Base-by-base conservation (phyloP, 306 rosid species). In the Casuarina cunninghamiana region DNA sequence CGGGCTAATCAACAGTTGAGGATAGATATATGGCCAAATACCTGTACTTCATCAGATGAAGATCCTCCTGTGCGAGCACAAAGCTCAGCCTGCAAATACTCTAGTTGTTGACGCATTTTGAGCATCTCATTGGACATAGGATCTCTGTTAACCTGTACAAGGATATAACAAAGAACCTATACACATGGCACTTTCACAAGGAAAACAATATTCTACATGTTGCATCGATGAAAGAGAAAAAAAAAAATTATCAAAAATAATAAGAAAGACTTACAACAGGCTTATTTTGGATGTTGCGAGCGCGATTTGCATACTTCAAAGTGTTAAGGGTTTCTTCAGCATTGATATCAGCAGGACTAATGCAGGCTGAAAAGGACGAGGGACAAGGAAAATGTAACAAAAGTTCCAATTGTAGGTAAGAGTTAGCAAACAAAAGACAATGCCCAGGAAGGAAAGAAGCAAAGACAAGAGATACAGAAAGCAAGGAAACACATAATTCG, bases 301-400 rank as follows among this genome's bases (percentile, higher is more conserved):
- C 99, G 57, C 99, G 98, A 87, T 96, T 96, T 45, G 99, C 99
- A 55, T 96, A 96, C 86, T 96, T 96, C 78, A 96, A 89, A 86
- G 99, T 96, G 90, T 96, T 96, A 15, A 96, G 90, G 84, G 99
- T 96, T 86, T 96, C 99, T 91, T 96, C 99, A 35, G 97, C 98
- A 82, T 96, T 96, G 80, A 96, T 96, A 82, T 96, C 99, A 73
- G 99, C 98, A 69, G 99, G 99, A 83, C 99, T 96, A 78, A 93
- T 91, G 88, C 99, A 96, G 78, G 99, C 99, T 96, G 87, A 83
- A 90, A 62, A 72, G 62, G 70, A 74, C 76, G 61, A 73, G 68
- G 62, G n/a, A 75, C 57, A 73, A 88, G 79, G 75, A 81, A 84
- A 82, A 55, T 37, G 79, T 61, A 53, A n/a, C 44, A 26, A 19